A percentile compares a stretch with the other conserved stretches of the same genome.
phyloP scores from a whole-genome alignment of 108 stramenopile genomes.

The Licmophora abbreviata region DNA sequence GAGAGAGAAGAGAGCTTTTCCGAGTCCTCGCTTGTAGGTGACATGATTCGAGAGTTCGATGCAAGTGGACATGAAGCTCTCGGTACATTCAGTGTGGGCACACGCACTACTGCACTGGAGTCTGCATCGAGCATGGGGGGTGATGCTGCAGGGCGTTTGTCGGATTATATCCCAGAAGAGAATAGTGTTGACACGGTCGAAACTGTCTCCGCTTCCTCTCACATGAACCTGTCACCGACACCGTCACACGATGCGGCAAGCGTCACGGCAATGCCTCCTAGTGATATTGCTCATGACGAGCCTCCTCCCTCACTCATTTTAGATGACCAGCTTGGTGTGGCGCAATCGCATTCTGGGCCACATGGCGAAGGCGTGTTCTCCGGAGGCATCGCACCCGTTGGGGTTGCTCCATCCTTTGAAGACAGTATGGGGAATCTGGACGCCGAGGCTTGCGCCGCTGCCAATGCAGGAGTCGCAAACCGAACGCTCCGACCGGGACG shows the following conservation, averaged over 20 bases:
- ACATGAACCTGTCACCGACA: slow-evolving; percentile 8
- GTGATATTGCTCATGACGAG: slow-evolving; percentile 14
- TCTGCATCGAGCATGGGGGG: slow-evolving; percentile 21
- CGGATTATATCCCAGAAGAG: slow-evolving; percentile 5
- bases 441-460: slow-evolving; percentile 3
- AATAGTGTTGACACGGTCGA: slow-evolving; percentile 16
- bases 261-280: slow-evolving; percentile 40
- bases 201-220: slow-evolving; percentile 12
- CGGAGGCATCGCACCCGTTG: background rate
- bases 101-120: slow-evolving; percentile 35
- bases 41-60: slow-evolving; percentile 14
- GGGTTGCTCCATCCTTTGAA: background rate
- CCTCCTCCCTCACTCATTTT: background rate
- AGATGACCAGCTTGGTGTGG: background rate
- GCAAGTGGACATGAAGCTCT: background rate
- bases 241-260: slow-evolving; percentile 19
- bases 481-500: slow-evolving; percentile 34
- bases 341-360: background rate
- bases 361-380: slow-evolving; percentile 1
- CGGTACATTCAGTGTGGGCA: slow-evolving; percentile 25
- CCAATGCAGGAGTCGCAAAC: slow-evolving; percentile 24
- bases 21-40: slow-evolving; percentile 41
- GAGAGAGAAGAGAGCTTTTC: slow-evolving; percentile 42
- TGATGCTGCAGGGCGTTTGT: slow-evolving; percentile 9
- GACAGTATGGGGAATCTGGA: background rate